Conservation (phyloP, 495 filamentous ascomycete genomes). For the Annulohypoxylon nitens region DNA sequence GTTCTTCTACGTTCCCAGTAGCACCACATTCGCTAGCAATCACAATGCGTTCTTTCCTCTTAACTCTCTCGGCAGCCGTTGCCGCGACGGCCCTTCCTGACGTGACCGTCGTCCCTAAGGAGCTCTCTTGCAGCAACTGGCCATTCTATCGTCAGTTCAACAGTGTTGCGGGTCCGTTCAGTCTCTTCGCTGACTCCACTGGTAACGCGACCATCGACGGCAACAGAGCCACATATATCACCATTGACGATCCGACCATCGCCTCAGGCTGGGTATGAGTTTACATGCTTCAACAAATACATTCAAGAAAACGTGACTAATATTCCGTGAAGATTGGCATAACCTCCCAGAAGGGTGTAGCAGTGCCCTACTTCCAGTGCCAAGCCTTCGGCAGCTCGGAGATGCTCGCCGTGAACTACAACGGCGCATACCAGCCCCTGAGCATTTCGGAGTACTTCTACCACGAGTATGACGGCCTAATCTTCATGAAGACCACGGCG, state of each 20-base stretch:
- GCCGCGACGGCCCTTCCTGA: conserved; percentile 35
- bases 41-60: conserved; percentile 27
- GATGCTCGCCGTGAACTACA: conserved; percentile 38
- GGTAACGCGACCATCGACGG: conserved; percentile 36
- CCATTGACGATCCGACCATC: conserved; percentile 18
- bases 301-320: not conserved
- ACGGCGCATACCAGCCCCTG: conserved; percentile 36
- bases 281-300: not conserved
- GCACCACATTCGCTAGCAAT: not conserved
- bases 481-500: conserved; percentile 33
- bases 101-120: conserved; percentile 37
- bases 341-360: not conserved
- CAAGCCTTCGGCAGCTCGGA: conserved; percentile 41
- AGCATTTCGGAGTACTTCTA: conserved; percentile 44
- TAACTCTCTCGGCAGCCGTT: conserved; percentile 23
- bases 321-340: conserved; percentile 23
- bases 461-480: conserved; percentile 40
- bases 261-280: conserved; percentile 37
- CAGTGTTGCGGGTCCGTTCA: conserved; percentile 39
- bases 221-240: conserved; percentile 34
- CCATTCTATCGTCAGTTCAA: conserved; percentile 38
- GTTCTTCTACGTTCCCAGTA: not conserved
- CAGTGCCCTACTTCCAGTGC: conserved; percentile 36
- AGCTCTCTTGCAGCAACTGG: conserved; percentile 44
- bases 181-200: conserved; percentile 42